Evolutionary conservation across 169 alveolate genomes (phyloP).

Genomic region (Perkinsus chesapeaki): DNA sequence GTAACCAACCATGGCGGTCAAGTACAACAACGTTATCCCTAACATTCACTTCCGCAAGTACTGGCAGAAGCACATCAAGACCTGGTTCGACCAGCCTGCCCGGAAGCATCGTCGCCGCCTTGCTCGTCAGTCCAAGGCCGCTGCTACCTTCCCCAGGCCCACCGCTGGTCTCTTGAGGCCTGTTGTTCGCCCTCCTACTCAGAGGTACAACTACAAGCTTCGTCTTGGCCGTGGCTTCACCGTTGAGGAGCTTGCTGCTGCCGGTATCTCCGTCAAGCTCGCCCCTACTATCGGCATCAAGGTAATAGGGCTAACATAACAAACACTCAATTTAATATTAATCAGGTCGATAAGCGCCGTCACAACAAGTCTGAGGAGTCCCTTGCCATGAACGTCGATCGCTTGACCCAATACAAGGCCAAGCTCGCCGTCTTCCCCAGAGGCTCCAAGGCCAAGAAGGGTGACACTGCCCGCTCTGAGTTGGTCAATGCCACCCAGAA

Average conservation of each 20-base stretch:
- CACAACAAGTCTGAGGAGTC: conserved; percentile 86
- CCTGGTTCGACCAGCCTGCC: conserved; percentile 97
- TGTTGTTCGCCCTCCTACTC: conserved; percentile 88
- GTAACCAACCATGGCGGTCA: conserved; percentile 41
- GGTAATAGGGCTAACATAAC: not conserved
- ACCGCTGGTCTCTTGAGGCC: conserved; percentile 84
- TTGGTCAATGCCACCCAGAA: conserved; percentile 5
- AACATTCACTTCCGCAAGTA: conserved; percentile 94
- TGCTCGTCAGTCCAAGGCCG: conserved; percentile 79
- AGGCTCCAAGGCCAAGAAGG: conserved; percentile 91
- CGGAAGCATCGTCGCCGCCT: conserved; percentile 83
- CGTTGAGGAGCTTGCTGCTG: conserved; percentile 84
- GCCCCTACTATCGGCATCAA: conserved; percentile 94
- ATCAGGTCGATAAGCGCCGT: conserved; percentile 96
- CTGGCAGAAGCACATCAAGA: conserved; percentile 93
- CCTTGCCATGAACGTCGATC: conserved; percentile 82
- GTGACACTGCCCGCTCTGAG: conserved; percentile 57
- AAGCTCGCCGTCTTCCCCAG: conserved; percentile 53
- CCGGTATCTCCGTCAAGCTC: conserved; percentile 82
- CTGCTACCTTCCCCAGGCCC: conserved; percentile 87
- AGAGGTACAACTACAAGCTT: conserved; percentile 89
- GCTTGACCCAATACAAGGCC: conserved; percentile 88
- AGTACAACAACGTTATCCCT: conserved; percentile 94
- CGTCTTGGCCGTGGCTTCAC: conserved; percentile 98
- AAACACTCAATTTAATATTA: no score